These are phyloP conservation scores for Solanum neorickii DNA, from an alignment of 257 asterid species.

Conservation along the genomic window DNA sequence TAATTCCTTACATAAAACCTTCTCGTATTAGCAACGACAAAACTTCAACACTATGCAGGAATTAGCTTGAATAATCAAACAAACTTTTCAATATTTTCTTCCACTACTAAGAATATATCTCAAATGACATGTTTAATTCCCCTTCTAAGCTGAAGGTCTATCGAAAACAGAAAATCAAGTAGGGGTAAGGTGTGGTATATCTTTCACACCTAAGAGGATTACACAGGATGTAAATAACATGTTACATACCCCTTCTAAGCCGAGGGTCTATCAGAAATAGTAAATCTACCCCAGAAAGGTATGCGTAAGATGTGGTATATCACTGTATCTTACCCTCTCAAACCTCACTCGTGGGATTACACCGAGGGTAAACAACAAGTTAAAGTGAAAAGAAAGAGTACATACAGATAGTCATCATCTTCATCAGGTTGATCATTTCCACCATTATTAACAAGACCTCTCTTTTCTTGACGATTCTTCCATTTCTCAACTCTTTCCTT, in stretches of 20 bases:
- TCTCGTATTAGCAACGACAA: neutral
- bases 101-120: neutral
- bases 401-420: slow-evolving; percentile 57
- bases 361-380: neutral
- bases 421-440: slow-evolving; percentile 28
- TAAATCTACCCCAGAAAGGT: neutral
- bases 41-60: neutral
- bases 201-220: too few relatives aligned
- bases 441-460: slow-evolving; percentile 47
- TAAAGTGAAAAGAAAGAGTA: neutral
- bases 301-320: neutral
- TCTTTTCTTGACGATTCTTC: slow-evolving; percentile 69
- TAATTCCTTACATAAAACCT: neutral
- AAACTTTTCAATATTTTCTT: neutral
- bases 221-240: neutral
- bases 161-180: too few relatives aligned
- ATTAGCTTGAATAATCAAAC: neutral
- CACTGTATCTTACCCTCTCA: neutral
- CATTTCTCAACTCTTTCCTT: slow-evolving; percentile 71
- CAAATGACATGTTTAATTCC: neutral
- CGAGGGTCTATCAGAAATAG: neutral
- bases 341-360: neutral
- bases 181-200: too few relatives aligned
- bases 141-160: neutral
- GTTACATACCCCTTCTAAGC: neutral